Base-by-base conservation (phyloP, 2,329 filamentous ascomycete genomes). In the Magnaporthales sp. region DNA sequence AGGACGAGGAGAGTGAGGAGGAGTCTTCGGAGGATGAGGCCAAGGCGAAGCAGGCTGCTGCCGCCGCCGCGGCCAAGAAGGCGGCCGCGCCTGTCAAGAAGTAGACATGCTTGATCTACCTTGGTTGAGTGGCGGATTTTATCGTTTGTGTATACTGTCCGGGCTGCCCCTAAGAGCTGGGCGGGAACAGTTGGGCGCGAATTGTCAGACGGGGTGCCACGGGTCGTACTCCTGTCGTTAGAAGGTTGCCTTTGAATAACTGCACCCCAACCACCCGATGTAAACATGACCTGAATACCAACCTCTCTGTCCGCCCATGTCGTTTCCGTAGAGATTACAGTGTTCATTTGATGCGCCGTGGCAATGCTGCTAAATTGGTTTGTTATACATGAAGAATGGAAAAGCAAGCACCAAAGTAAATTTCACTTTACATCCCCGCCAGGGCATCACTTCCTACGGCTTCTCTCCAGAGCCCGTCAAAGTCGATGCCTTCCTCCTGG, bases 401-500 rank as follows among this genome's bases (percentile, higher is more conserved):
- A 32, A 19, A n/a, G n/a, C n/a, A 31, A 22, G 30, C 60, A 31
- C 22, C 24, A 15, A n/a, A 46, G n/a, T 27, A 30, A 62, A 26
- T 56, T 4, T 29, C 22, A 54, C 3, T 11, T 61, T 46, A 69
- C 71, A 76, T 73, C 24, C 75, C 74, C 7, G 71, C 69, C 5
- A 76, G 67, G 8, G 73, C 72, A 13, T 79, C 78, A 0, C 76
- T 73, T 3, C 81, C 81, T 0, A 84, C 81, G n/a, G 78, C 86
- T 31, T 91, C 88, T 69, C 85, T 85, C 85, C 92, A 92, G 66
- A 97, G 86, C 67, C 85, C 80, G 69, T 94, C 91, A 77, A 96
- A 96, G 74, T 97, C 85, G n/a, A 97, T 84, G 0, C 86, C 88
- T 64, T 93, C 84, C 61, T 84, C 82, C 69, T 88, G 83, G 74